Base-by-base conservation (phyloP, 129 eudicot species). In the Apium graveolens region DNA sequence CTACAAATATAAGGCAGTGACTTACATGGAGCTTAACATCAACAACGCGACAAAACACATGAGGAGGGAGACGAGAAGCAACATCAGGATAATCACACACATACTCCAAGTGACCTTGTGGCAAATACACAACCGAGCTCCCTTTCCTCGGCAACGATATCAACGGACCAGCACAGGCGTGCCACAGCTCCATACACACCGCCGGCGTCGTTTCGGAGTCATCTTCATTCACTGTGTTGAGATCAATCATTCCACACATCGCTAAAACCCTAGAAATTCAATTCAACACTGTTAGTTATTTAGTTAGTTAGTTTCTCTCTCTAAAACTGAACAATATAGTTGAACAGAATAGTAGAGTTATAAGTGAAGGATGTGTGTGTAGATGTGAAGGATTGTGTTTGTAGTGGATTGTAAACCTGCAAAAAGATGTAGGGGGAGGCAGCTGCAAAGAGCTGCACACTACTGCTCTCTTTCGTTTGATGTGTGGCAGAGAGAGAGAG, bases 171-270 rank as follows among this genome's bases (percentile, higher is more conserved):
- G 99, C 99, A 84, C 99, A 96, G 4, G 99, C 97, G 83, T 90
- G 99, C 99, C 99, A 96, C 14, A 96, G 83, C 93, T 96, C 99
- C 97, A 96, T 85, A 78, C 96, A 96, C 76, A 89, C 91, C 71
- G 80, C 83, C 65, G 86, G 82, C 81, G 88, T 35, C 48, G 86
- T 77, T 5, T 84, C 89, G 13, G 82, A 86, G 11, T 86, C 88
- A 73, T 82, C 93, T 35, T 88, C 84, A 76, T 77, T 76, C 26
- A 81, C 91, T 10, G 90, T 83, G 82, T 94, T 94, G 70, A 94
- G 78, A 82, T 94, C 98, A 78, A 94, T 88, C 53, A 94, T 72
- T 7, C 93, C 98, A 78, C 90, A 84, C 86, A 88, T 80, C 91
- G 84, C 76, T 85, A 38, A 79, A 80, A 51, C 77, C 79, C 78